These are phyloP conservation scores for Suhomyces emberorum DNA, from an alignment of 805 yeast species.

Conservation along the genomic window DNA sequence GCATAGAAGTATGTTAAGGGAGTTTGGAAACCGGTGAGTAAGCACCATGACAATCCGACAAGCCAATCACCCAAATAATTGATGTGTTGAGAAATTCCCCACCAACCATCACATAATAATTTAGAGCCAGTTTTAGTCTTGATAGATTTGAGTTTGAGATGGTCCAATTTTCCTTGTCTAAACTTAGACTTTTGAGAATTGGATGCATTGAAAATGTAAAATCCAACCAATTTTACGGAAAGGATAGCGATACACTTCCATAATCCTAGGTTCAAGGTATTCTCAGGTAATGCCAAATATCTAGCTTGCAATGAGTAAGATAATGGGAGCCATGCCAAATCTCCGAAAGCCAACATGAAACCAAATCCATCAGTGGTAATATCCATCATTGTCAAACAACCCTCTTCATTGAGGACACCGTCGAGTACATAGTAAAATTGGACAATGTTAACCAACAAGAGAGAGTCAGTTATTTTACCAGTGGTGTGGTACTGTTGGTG, in stretches of 20 bases:
- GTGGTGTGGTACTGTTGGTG: slow-evolving; percentile 70
- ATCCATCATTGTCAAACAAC: slow-evolving; percentile 91
- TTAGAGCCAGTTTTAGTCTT: slow-evolving; percentile 74
- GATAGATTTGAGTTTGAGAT: slow-evolving; percentile 58
- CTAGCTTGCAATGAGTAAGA: slow-evolving; percentile 85
- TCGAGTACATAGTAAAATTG: slow-evolving; percentile 86
- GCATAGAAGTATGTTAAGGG: slow-evolving; percentile 86
- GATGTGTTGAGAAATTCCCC: slow-evolving; percentile 90
- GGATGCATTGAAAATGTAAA: slow-evolving; percentile 76
- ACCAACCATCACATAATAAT: slow-evolving; percentile 90
- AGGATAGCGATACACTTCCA: slow-evolving; percentile 39
- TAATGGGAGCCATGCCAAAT: slow-evolving; percentile 88
- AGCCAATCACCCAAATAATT: slow-evolving; percentile 96
- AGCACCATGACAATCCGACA: slow-evolving; percentile 87
- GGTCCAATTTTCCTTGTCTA: slow-evolving; percentile 69
- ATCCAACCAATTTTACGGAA: slow-evolving; percentile 57
- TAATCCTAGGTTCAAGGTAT: slow-evolving; percentile 54
- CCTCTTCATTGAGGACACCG: slow-evolving; percentile 89
- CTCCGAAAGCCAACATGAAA: slow-evolving; percentile 94
- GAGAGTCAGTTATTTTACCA: slow-evolving; percentile 66
- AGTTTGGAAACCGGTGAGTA: slow-evolving; percentile 80
- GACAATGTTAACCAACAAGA: slow-evolving; percentile 62
- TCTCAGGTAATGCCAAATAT: slow-evolving; percentile 57
- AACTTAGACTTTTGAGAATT: slow-evolving; percentile 84
- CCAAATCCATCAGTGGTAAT: slow-evolving; percentile 96